Base-by-base conservation (phyloP, 345 rosid genomes). In the Raphanus raphanistrum region DNA sequence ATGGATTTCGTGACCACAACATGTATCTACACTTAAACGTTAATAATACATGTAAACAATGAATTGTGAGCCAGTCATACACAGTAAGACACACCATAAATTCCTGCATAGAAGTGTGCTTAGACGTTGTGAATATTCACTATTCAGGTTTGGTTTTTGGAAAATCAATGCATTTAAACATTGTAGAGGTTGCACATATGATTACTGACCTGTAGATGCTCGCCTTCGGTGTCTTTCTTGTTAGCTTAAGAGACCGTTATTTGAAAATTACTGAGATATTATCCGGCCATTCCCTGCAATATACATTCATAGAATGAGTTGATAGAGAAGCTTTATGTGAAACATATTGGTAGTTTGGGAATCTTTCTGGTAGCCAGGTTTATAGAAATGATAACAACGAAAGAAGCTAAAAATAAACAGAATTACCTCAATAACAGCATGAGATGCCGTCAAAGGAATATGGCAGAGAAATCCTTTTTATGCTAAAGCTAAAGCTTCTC, bases 401-500 rank as follows among this genome's bases (percentile, higher is more conserved):
- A 55, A 62, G 63, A 43, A 43, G 13, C 50, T 43, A 43, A 43
- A 12, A 69, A 7, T 2, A 54, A 16, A 54, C 48, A 68, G 11
- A 54, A 48, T 76, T 83, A 92, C 99, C 96, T 95, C 99, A 55
- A 91, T 92, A 66, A 97, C 99, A 61, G 96, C 89, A 89, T 92
- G 98, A 79, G 97, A 92, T 72, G 21, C 21, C 21, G 21, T 21
- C 21, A 21, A 21, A 21, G 21, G 21, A 21, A 21, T 21, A 21
- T 21, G 21, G 21, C 21, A 21, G 21, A 21, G 21, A 21, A 21
- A 21, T 21, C 21, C 21, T 21, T 21, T 21, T 21, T 21, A 21
- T 21, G 21, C 21, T 21, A 21, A 21, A 21, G 21, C 21, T 21
- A 21, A 21, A 21, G 21, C 21, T 21, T 21, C 21, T 21, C 21